Evolutionary conservation across 768 basidiomycete species (phyloP), one percentile per base, ranked within the genome.

Genomic region (Rhodotorula sphaerocarpa): DNA sequence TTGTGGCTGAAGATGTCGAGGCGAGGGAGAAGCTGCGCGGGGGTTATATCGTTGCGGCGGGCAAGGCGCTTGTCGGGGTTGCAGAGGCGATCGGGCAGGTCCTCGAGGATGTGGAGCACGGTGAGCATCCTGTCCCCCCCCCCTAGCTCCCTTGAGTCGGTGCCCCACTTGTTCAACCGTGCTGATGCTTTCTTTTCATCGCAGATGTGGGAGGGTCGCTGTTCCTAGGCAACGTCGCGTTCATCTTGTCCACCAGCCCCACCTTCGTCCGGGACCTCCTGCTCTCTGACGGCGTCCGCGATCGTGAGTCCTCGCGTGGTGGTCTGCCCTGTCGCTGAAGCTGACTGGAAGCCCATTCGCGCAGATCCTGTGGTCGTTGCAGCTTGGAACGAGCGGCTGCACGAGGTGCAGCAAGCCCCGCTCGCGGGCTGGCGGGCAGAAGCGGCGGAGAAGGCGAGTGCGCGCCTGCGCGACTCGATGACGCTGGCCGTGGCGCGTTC

Each of bases 141-240:
- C 4, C 20, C 4, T 31, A 10, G 7, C 25, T 5, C 12, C 3
- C 11, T 7, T 4, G 16, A 11, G 23, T 7, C 15, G 18, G 5
- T 27, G 16, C 31, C 3, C 27, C 4, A 10, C 2, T 14, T 42
- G 23, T n/a, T n/a, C n/a, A n/a, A n/a, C n/a, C n/a, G n/a, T n/a
- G n/a, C n/a, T n/a, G n/a, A n/a, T n/a, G n/a, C n/a, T n/a, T n/a
- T n/a, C n/a, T n/a, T n/a, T n/a, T n/a, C 21, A n/a, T 5, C 20
- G 27, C 46, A 59, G 59, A 55, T 1, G 50, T 61, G 33, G 23
- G 33, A 1, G n/a, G n/a, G 5, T 25, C 63, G 6, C 45, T 65
- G 16, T 65, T 69, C n/a, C 27, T 69, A 34, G 63, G 67, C 23
- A 55, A 55, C 33, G 61, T 69, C 43, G 60, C 50, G 1, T 50